These are phyloP conservation scores for Candida buenavistaensis DNA, from an alignment of 1,139 yeast species.

Conservation along the genomic window DNA sequence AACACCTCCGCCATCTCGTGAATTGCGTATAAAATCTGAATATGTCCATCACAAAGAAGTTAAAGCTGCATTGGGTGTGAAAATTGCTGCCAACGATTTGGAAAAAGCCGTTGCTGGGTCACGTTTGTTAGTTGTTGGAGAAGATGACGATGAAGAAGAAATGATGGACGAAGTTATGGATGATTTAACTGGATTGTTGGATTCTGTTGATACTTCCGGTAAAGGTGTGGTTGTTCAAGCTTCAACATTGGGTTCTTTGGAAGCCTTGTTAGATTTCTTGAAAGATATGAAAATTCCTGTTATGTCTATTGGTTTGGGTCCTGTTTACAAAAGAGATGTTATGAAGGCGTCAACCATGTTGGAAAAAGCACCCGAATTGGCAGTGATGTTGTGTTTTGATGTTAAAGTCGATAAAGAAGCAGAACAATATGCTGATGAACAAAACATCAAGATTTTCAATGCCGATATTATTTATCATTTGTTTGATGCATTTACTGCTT, in stretches of 20 bases:
- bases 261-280: conserved; percentile 93
- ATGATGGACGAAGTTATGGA: conserved; percentile 98
- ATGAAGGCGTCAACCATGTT: conserved; percentile 97
- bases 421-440: conserved; percentile 94
- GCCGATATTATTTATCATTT: conserved; percentile 96
- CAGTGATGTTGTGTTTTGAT: conserved; percentile 97
- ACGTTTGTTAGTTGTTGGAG: conserved; percentile 89
- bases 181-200: conserved; percentile 91
- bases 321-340: conserved; percentile 95
- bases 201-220: conserved; percentile 92
- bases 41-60: conserved; percentile 96
- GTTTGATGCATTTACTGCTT: conserved; percentile 92
- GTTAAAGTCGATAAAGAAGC: conserved; percentile 97
- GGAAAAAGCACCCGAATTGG: conserved; percentile 92
- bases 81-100: conserved; percentile 95
- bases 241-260: conserved; percentile 95
- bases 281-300: conserved; percentile 99
- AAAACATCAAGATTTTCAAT: conserved; percentile 85
- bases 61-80: conserved; percentile 98
- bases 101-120: conserved; percentile 99
- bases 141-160: conserved; percentile 97
- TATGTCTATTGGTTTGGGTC: conserved; percentile 97
- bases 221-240: conserved; percentile 98
- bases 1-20: conserved; percentile 97
- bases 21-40: conserved; percentile 91